phyloP scores from a whole-genome alignment of 2,329 filamentous ascomycete genomes.

The Cladosporium phlei region DNA sequence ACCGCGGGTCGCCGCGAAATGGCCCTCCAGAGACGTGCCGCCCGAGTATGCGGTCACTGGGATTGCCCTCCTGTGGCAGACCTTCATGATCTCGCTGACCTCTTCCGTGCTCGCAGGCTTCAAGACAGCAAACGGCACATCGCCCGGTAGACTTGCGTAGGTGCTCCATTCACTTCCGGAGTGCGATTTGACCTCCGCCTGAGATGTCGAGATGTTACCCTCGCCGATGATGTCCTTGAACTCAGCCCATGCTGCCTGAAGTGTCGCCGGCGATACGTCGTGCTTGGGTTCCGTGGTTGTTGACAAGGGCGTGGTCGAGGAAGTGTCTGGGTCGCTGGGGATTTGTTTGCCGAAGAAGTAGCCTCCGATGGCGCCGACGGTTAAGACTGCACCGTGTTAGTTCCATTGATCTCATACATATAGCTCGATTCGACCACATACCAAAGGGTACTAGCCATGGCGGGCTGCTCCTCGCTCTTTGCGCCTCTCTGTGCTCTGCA shows the following conservation, averaged over 20 bases:
- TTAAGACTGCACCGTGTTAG: constrained; percentile 40
- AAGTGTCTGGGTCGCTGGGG: constrained; percentile 41
- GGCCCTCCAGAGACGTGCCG: constrained; percentile 83
- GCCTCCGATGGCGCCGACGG: constrained; percentile 48
- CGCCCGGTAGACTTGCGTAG: constrained; percentile 38
- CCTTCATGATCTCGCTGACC: constrained; percentile 80
- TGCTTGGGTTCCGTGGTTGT: constrained; percentile 47
- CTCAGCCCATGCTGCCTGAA: constrained; percentile 62
- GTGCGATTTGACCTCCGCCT: constrained; percentile 52
- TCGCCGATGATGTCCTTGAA: constrained; percentile 58
- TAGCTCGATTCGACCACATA: constrained; percentile 13
- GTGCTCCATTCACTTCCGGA: constrained; percentile 62
- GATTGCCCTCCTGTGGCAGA: constrained; percentile 75
- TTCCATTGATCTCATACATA: background rate
- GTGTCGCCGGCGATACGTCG: constrained; percentile 51
- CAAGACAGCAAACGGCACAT: constrained; percentile 59
- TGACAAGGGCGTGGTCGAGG: constrained; percentile 54
- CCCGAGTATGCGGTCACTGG: constrained; percentile 85
- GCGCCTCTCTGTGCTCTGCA: constrained; percentile 33
- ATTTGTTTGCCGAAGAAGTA: constrained; percentile 53
- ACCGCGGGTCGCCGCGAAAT: constrained; percentile 76
- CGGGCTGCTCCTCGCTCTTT: constrained; percentile 25
- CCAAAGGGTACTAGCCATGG: constrained; percentile 30
- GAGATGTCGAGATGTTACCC: constrained; percentile 58
- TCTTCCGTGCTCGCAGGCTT: constrained; percentile 75